Percentiles rank a stretch among this genome's conserved stretches.
phyloP scores from a whole-genome alignment of 805 yeast species.

The Lachancea meyersii region DNA sequence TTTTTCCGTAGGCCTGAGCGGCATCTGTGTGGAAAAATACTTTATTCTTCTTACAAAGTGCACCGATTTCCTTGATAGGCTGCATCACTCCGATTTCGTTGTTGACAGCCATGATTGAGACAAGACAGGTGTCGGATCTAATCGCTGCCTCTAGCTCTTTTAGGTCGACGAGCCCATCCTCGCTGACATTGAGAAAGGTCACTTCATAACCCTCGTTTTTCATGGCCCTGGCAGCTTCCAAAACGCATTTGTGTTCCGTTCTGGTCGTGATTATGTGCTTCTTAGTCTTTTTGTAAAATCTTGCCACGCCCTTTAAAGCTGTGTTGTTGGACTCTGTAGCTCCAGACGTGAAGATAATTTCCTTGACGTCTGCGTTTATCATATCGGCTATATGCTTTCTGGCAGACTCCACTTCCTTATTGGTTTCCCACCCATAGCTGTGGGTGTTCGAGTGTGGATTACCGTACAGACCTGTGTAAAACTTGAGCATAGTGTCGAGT shows the following conservation, averaged over 20 bases:
- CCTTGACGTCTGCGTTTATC: constrained; percentile 92
- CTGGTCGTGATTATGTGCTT: constrained; percentile 92
- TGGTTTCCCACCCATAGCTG: constrained; percentile 98
- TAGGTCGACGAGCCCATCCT: constrained; percentile 73
- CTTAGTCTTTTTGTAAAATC: constrained; percentile 85
- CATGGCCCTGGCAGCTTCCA: constrained; percentile 90
- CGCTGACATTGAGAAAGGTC: constrained; percentile 79
- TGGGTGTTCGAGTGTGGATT: constrained; percentile 98
- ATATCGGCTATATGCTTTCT: constrained; percentile 75
- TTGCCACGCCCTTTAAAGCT: constrained; percentile 91
- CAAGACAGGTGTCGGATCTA: constrained; percentile 84
- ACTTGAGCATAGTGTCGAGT: constrained; percentile 76
- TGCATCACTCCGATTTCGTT: constrained; percentile 97
- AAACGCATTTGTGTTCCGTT: constrained; percentile 98
- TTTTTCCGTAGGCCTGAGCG: constrained; percentile 95
- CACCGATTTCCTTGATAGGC: constrained; percentile 91
- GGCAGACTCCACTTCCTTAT: constrained; percentile 81
- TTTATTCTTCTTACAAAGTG: constrained; percentile 76
- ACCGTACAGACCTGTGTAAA: constrained; percentile 89
- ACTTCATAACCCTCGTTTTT: constrained; percentile 97
- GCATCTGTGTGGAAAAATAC: constrained; percentile 96
- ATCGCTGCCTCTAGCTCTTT: constrained; percentile 76
- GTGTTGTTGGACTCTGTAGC: constrained; percentile 97
- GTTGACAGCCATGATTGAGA: constrained; percentile 94
- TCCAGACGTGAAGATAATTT: constrained; percentile 93